A percentile compares a stretch with the other conserved stretches of the same genome.
phyloP scores from a whole-genome alignment of 2,329 filamentous ascomycete species.

The Juglanconis sp. region DNA sequence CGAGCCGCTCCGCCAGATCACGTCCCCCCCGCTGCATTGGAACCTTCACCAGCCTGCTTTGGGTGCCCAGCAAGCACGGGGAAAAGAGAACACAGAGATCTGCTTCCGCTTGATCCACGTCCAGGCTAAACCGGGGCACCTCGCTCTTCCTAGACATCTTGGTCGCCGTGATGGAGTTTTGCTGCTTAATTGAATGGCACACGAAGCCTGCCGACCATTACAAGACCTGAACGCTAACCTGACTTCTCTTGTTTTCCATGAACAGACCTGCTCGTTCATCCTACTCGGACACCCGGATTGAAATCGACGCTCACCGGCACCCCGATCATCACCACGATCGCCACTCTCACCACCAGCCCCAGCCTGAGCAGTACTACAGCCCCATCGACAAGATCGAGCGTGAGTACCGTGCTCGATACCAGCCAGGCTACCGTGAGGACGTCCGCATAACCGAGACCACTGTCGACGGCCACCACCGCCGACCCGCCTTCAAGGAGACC shows the following conservation, averaged over 20 bases:
- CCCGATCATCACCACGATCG: conserved; percentile 39
- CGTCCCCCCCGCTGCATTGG: neutral
- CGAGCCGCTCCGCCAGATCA: conserved; percentile 11
- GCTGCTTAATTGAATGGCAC: neutral
- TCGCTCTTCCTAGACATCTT: no score
- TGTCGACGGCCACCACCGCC: conserved; percentile 36
- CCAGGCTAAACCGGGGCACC: no score
- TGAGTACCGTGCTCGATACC: conserved; percentile 62
- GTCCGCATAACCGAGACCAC: conserved; percentile 33
- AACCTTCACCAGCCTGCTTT: neutral
- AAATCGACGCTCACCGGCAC: conserved; percentile 50
- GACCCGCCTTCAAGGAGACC: conserved; percentile 14
- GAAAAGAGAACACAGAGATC: no score
- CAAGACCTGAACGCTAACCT: conserved; percentile 5
- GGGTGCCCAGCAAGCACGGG: neutral
- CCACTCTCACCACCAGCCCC: conserved; percentile 19
- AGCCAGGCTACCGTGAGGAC: conserved; percentile 45
- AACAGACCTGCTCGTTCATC: conserved; percentile 33
- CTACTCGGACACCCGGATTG: conserved; percentile 64
- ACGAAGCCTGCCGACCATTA: neutral
- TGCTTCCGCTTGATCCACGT: no score
- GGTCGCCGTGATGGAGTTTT: no score
- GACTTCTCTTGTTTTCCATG: conserved; percentile 15
- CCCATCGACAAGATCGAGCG: conserved; percentile 63
- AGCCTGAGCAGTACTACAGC: conserved; percentile 30